Evolutionary conservation across 495 filamentous ascomycete genomes (phyloP).

Genomic region (Aspergillus bridgeri): DNA sequence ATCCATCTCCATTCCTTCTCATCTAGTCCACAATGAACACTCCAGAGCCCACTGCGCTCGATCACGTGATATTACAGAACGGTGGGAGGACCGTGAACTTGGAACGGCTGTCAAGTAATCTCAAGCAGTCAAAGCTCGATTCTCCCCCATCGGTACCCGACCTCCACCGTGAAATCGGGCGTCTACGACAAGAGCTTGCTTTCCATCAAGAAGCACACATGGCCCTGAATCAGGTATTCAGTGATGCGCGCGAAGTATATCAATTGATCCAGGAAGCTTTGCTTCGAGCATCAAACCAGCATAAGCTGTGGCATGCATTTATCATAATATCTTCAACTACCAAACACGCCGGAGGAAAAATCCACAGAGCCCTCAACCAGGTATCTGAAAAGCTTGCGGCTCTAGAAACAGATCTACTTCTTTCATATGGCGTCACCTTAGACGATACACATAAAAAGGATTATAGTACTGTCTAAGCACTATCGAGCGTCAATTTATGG

Average conservation of each 20-base stretch:
- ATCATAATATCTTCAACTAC: not conserved
- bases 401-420: not conserved
- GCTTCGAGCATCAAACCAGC: not conserved
- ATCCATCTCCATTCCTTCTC: not conserved
- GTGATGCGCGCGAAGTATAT: conserved; percentile 11
- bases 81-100: conserved; percentile 12
- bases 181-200: conserved; percentile 12
- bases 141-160: conserved; percentile 6
- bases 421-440: conserved; percentile 1
- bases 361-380: not conserved
- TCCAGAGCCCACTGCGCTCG: conserved; percentile 6
- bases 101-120: conserved; percentile 11
- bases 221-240: conserved; percentile 9
- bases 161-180: conserved; percentile 8
- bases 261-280: conserved; percentile 9
- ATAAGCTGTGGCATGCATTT: not conserved
- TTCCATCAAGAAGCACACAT: conserved; percentile 11
- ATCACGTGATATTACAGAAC: conserved; percentile 11
- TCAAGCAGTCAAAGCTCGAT: conserved; percentile 6
- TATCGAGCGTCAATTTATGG: no score
- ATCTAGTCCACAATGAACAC: not conserved
- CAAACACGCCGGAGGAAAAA: not conserved
- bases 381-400: not conserved
- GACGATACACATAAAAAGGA: conserved; percentile 6
- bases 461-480: conserved; percentile 2